These are phyloP conservation scores for Gorgonomyces haynaldii DNA, from an alignment of 192 early-diverging fungal genomes.

Conservation along the genomic window DNA sequence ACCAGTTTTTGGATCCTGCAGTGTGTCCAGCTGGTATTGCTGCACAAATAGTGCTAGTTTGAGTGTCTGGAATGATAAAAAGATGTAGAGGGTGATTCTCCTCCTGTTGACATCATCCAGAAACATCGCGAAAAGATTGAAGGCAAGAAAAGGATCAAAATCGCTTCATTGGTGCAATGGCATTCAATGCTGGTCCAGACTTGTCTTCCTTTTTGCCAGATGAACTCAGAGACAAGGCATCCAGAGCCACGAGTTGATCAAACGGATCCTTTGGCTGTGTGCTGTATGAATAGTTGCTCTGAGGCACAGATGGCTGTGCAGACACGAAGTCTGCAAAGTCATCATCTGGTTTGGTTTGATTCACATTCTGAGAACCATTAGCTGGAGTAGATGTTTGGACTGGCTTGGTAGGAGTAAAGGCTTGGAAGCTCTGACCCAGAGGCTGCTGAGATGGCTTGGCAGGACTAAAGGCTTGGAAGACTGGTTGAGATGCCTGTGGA, in stretches of 20 bases:
- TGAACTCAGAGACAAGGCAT: constrained; percentile 22
- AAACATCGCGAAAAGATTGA: not conserved
- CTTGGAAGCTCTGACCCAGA: too few species aligned
- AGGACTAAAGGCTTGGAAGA: too few species aligned
- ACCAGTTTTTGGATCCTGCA: not conserved
- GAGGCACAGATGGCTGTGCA: not conserved
- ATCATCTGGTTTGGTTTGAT: not conserved
- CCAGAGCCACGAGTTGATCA: constrained; percentile 30
- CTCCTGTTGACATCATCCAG: not conserved
- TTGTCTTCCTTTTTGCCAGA: constrained; percentile 16
- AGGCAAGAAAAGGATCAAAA: too few species aligned
- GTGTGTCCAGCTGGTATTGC: not conserved
- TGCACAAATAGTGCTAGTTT: not conserved
- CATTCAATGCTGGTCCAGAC: constrained; percentile 26
- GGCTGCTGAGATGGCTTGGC: too few species aligned
- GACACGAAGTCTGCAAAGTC: constrained; percentile 2
- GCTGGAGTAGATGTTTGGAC: too few species aligned
- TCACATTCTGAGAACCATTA: too few species aligned
- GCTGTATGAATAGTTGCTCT: not conserved
- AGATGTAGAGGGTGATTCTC: not conserved
- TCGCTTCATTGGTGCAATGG: too few species aligned
- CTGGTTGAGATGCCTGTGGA: not conserved
- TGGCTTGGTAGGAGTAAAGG: too few species aligned
- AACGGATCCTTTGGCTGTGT: constrained; percentile 20
- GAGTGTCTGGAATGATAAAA: not conserved